Evolutionary conservation across 2,329 filamentous ascomycete species (phyloP).

Genomic region (Apiospora marii): DNA sequence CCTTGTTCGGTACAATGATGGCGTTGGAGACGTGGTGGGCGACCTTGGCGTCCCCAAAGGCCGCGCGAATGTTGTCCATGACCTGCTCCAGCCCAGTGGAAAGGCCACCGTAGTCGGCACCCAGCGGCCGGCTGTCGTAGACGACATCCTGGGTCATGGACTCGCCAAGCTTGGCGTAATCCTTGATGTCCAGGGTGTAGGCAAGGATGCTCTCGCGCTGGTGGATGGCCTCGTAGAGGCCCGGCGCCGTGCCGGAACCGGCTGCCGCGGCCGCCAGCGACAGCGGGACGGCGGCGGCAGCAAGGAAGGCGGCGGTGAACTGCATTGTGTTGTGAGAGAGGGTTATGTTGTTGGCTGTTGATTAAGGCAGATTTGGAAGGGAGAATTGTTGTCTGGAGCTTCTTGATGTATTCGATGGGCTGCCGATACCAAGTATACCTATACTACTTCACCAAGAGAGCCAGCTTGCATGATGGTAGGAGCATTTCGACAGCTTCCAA

Average conservation of each 20-base stretch:
- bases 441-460: background rate
- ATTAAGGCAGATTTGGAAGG: no score
- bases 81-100: background rate
- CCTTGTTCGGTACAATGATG: background rate
- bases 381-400: background rate
- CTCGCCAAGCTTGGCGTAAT: constrained; percentile 8
- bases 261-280: background rate
- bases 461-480: background rate
- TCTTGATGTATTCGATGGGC: background rate
- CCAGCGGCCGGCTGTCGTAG: constrained; percentile 23
- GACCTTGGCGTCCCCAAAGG: background rate
- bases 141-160: constrained; percentile 22
- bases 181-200: constrained; percentile 6
- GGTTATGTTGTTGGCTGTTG: no score
- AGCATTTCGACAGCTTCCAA: background rate
- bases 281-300: background rate
- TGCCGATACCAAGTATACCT: background rate
- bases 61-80: background rate
- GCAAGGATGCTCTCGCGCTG: constrained; percentile 19
- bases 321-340: background rate
- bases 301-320: background rate
- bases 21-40: constrained; percentile 16
- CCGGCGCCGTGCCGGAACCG: background rate
- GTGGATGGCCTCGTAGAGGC: constrained; percentile 16
- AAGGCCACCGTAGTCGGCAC: constrained; percentile 7